phyloP scores from a whole-genome alignment of 768 basidiomycete species.

The Termitomyces sp. region DNA sequence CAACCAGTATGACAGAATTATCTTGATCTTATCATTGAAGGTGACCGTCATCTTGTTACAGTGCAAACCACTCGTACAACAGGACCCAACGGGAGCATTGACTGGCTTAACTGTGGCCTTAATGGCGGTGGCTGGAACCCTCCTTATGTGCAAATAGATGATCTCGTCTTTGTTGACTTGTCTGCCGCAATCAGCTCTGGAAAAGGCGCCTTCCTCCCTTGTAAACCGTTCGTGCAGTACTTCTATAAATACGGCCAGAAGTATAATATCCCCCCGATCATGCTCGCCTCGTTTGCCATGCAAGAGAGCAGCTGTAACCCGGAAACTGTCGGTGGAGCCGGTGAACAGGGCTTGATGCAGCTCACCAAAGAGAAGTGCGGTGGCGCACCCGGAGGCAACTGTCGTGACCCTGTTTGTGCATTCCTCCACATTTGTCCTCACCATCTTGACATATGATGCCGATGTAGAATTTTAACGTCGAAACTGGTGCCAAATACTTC shows the following conservation, averaged over 20 bases:
- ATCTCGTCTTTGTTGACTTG: slow-evolving; percentile 44
- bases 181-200: slow-evolving; percentile 39
- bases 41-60: slow-evolving; percentile 17
- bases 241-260: slow-evolving; percentile 57
- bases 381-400: slow-evolving; percentile 43
- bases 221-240: slow-evolving; percentile 38
- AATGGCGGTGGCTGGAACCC: slow-evolving; percentile 64
- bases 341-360: slow-evolving; percentile 88
- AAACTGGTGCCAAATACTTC: slow-evolving; percentile 59
- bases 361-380: slow-evolving; percentile 73
- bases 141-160: slow-evolving; percentile 46
- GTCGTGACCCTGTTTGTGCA: slow-evolving; percentile 36
- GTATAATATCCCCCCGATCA: slow-evolving; percentile 56
- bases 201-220: slow-evolving; percentile 53
- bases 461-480: slow-evolving; percentile 66
- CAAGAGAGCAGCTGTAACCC: slow-evolving; percentile 77
- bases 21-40: background rate
- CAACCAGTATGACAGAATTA: slow-evolving; percentile 33
- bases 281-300: slow-evolving; percentile 85
- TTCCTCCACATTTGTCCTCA: background rate
- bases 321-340: slow-evolving; percentile 59
- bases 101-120: slow-evolving; percentile 79
- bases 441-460: background rate
- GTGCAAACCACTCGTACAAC: slow-evolving; percentile 39
- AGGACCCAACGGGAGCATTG: slow-evolving; percentile 69